These are phyloP conservation scores for Naganishia friedmannii DNA, from an alignment of 768 basidiomycete genomes.

Conservation along the genomic window DNA sequence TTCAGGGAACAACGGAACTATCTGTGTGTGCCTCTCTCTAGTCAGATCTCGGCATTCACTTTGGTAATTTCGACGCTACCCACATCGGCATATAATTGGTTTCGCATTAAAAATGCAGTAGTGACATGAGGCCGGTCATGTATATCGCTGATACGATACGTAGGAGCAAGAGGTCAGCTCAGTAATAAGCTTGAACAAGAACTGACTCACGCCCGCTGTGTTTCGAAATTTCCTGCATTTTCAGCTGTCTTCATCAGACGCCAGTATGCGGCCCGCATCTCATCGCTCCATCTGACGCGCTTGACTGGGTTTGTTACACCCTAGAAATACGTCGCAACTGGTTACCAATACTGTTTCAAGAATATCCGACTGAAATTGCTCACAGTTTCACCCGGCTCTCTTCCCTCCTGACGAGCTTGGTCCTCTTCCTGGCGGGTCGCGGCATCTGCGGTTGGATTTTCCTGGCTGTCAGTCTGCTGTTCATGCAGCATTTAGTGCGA, in stretches of 20 bases:
- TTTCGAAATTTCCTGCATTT: not conserved
- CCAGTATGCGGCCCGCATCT: conserved; percentile 3
- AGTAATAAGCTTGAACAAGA: not conserved
- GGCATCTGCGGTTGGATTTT: not conserved
- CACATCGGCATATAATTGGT: conserved; percentile 15
- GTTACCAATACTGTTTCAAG: not conserved
- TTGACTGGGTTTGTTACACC: not conserved
- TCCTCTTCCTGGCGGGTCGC: not conserved
- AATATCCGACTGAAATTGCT: not conserved
- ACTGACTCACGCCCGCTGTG: conserved; percentile 5
- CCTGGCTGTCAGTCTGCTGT: not conserved
- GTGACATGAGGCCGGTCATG: not conserved
- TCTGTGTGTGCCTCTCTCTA: conserved; percentile 11
- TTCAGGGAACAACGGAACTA: conserved; percentile 43
- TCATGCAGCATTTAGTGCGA: not conserved
- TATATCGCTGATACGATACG: not conserved
- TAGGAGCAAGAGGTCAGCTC: not conserved
- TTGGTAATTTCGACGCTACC: not conserved
- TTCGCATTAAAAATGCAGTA: not conserved
- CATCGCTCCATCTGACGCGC: conserved; percentile 14
- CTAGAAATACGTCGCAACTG: not conserved
- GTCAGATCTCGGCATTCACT: not conserved
- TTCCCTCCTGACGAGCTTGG: not conserved
- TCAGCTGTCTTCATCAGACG: conserved; percentile 12
- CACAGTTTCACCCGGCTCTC: not conserved